Base-by-base conservation (phyloP, 2,329 filamentous ascomycete species). In the Nemania serpens region DNA sequence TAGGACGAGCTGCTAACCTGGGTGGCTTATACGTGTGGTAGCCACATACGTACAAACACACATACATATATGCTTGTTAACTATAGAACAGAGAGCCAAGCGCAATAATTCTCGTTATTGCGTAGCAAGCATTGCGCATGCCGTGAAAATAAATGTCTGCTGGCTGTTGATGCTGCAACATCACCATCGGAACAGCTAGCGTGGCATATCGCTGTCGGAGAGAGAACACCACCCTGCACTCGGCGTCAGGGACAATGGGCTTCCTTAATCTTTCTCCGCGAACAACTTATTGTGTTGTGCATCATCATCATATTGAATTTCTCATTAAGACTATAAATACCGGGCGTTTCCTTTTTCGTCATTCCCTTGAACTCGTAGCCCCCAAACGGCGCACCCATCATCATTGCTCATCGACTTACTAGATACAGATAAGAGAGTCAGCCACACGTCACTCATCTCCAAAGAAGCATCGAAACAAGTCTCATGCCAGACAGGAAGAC, bases 391-490 rank as follows among this genome's bases (percentile, higher is more conserved):
- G 13, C 25, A 33, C 12, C 25, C n/a, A 33, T 37, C 37, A 39
- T 56, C 20, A 41, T n/a, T 12, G 15, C 37, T 53, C 18, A 7
- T n/a, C 46, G 18, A 51, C 45, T 58, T 55, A 60, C 58, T 64
- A 50, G 20, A 59, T 13, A 12, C 34, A n/a, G 15, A 39, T 4
- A n/a, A 39, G 36, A 53, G 37, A 47, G 62, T 61, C 48, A 64
- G 55, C 29, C 29, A 55, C 20, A 36, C 12, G 22, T 17, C 52
- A 48, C 39, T 17, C 4, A 15, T 29, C 15, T 7, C n/a, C 3
- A 25, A 36, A 5, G 18, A 13, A 37, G 47, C n/a, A 45, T 34
- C 36, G 12, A 5, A 33, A 36, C 9, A 15, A n/a, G 25, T 22
- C 10, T 12, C 39, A 43, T 43, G 2, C 15, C 22, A 2, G 11